Evolutionary conservation across 768 basidiomycete species (phyloP), one percentile per base, ranked within the genome.

Genomic region (Scleroderma citrinum): DNA sequence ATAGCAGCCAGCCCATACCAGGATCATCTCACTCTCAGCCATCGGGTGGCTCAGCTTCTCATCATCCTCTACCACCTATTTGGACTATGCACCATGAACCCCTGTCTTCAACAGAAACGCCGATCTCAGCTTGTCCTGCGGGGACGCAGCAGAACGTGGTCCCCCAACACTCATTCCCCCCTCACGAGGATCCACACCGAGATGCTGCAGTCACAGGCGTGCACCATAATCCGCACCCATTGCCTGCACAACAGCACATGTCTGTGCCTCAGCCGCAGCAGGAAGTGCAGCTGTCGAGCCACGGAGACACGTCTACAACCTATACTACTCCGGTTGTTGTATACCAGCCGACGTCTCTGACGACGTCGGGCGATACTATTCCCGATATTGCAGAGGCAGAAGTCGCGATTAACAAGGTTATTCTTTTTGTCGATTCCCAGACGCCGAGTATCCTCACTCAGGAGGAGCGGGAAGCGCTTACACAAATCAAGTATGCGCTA

Each of bases 361-460:
- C 62, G 26, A 64, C 67, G 49, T 59, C 66, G 42, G 67, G 61
- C 39, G 60, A 50, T 43, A 58, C 57, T 19, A 57, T 66, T 24
- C 73, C 76, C 17, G 70, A 74, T 43, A 58, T 74, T n/a, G 58
- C 64, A 1, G 76, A 81, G 44, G 81, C 76, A 2, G 76, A 83
- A 44, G 72, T 73, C 10, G 75, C 80, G 21, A 62, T 83, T 46
- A 73, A 78, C 59, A 77, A 68, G 53, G 68, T 85, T 49, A 71
- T 83, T 53, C 38, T 65, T 12, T 85, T 74, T 52, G 60, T 83
- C 52, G 77, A 82, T 59, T 64, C 69, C 29, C 69, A 68, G 42
- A 55, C 59, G 35, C 61, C 61, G 8, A 39, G 56, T 19, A 52
- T 70, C 7, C 50, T 73, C 53, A 62, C 59, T 34, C 44, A 48